A percentile compares a stretch with the other conserved stretches of the same genome.
Evolutionary conservation across 2,329 filamentous ascomycete species (phyloP).

Genomic region (Zymoseptoria brevis): DNA sequence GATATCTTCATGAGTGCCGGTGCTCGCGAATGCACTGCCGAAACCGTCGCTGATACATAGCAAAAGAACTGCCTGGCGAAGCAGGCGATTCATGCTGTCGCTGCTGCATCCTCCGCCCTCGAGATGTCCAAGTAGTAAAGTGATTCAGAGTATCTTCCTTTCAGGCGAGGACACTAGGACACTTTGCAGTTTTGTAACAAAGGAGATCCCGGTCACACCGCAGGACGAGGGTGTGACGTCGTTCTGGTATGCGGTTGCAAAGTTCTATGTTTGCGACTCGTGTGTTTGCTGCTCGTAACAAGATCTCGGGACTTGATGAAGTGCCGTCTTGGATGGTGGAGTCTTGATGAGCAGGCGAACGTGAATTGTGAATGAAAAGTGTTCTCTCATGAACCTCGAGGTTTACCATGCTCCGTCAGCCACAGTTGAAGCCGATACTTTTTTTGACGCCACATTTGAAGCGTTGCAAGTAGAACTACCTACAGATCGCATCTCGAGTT

Average conservation of each 20-base stretch:
- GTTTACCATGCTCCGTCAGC: not conserved
- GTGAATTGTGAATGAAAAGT: not conserved
- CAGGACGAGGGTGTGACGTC: not conserved
- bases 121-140: not conserved
- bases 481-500: no score
- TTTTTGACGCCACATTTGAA: not conserved
- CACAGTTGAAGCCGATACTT: not conserved
- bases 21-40: constrained; percentile 9
- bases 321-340: not conserved
- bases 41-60: constrained; percentile 11
- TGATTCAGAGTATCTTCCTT: not conserved
- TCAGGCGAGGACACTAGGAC: constrained; percentile 4
- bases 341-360: not conserved
- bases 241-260: not conserved
- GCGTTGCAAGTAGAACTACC: not conserved
- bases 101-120: constrained; percentile 14
- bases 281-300: not conserved
- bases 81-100: constrained; percentile 18
- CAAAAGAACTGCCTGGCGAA: constrained; percentile 18
- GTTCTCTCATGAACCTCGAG: not conserved
- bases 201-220: constrained; percentile 1
- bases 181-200: constrained; percentile 9
- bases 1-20: constrained; percentile 5
- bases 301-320: not conserved
- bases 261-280: no score